Evolutionary conservation across 1,284 basidiomycete genomes (phyloP).

Genomic region (Anthracocystis walkeri): DNA sequence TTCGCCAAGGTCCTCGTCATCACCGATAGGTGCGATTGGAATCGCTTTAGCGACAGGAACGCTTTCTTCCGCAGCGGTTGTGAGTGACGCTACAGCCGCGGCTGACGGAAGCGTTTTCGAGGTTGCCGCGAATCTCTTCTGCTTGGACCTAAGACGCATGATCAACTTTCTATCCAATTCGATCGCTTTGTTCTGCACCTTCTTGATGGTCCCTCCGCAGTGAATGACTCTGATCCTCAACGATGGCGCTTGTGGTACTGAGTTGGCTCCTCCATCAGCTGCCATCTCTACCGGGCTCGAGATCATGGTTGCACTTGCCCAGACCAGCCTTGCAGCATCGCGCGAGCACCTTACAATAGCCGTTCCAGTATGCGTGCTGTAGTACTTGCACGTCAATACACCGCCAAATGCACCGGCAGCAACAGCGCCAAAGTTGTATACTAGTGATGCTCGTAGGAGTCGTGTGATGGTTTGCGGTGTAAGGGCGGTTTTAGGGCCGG

Average conservation of each 20-base stretch:
- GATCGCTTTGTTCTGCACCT: constrained; percentile 54
- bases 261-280: neutral
- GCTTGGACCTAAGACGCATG: constrained; percentile 26
- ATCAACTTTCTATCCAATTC: constrained; percentile 46
- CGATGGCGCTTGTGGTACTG: neutral
- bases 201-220: constrained; percentile 57
- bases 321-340: constrained; percentile 45
- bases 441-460: constrained; percentile 40
- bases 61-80: neutral
- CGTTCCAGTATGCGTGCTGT: constrained; percentile 47
- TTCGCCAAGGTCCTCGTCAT: constrained; percentile 45
- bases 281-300: constrained; percentile 27
- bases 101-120: neutral
- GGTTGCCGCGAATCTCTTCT: constrained; percentile 10
- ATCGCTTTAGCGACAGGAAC: neutral
- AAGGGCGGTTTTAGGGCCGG: constrained; percentile 4
- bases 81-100: neutral
- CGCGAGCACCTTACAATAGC: constrained; percentile 53
- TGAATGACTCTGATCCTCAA: constrained; percentile 46
- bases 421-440: constrained; percentile 51
- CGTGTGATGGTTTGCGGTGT: constrained; percentile 42
- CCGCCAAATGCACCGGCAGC: constrained; percentile 46
- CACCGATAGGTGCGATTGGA: constrained; percentile 7
- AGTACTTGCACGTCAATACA: constrained; percentile 49
- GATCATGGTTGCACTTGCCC: constrained; percentile 51